Percentiles rank a stretch among this genome's conserved stretches.
Conservation (phyloP, 1,284 basidiomycete species). For the Testicularia cyperi region DNA sequence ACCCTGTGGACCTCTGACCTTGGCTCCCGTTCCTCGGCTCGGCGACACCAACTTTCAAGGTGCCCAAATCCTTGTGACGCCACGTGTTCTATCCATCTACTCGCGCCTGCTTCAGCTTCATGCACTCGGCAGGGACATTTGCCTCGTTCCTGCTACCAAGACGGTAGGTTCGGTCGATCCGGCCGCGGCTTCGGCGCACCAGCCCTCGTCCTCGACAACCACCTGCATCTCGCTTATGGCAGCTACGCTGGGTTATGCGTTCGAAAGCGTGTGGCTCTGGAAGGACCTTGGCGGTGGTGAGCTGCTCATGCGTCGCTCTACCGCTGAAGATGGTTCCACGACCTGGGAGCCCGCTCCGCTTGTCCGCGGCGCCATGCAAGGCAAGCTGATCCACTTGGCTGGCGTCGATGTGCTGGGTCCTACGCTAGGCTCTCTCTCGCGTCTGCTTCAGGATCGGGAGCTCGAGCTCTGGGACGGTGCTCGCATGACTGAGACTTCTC, state of each 20-base stretch:
- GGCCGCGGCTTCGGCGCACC: slow-evolving; percentile 30
- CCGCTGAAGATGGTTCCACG: slow-evolving; percentile 52
- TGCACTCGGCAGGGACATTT: slow-evolving; percentile 54
- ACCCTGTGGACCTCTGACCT: slow-evolving; percentile 47
- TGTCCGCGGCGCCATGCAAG: slow-evolving; percentile 55
- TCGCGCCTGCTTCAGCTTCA: slow-evolving; percentile 60
- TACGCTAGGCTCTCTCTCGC: slow-evolving; percentile 52
- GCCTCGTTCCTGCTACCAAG: slow-evolving; percentile 48
- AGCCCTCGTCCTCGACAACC: slow-evolving; percentile 59
- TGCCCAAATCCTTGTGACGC: slow-evolving; percentile 48
- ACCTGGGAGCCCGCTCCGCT: slow-evolving; percentile 58
- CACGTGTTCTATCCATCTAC: slow-evolving; percentile 55
- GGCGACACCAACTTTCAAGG: slow-evolving; percentile 16
- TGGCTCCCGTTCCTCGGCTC: slow-evolving; percentile 41
- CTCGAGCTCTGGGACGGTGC: slow-evolving; percentile 57
- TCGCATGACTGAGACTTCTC: slow-evolving; percentile 29
- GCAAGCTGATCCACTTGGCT: slow-evolving; percentile 60
- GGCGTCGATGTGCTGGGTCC: slow-evolving; percentile 60
- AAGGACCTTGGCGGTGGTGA: slow-evolving; percentile 61
- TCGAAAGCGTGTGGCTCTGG: slow-evolving; percentile 60
- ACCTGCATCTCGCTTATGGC: slow-evolving; percentile 59
- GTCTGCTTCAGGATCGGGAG: slow-evolving; percentile 56
- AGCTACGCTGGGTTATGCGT: slow-evolving; percentile 57
- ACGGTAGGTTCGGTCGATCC: slow-evolving; percentile 12
- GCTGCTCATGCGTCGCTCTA: slow-evolving; percentile 57